These are phyloP conservation scores for Pseudomassariella vexata DNA, from an alignment of 2,329 filamentous ascomycete species.

Conservation along the genomic window DNA sequence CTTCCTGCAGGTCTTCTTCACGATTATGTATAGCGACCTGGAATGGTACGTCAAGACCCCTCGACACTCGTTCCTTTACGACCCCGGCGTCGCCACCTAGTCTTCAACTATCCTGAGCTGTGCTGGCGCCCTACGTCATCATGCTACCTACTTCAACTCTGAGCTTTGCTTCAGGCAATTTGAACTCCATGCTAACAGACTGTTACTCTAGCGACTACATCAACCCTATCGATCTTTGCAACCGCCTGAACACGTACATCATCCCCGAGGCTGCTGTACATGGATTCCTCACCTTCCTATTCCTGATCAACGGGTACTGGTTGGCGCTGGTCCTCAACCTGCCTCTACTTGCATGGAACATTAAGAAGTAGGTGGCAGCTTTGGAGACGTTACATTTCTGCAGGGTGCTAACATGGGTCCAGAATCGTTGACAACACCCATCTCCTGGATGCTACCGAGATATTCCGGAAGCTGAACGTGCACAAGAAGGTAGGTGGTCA, in stretches of 20 bases:
- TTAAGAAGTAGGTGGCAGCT: constrained; percentile 77
- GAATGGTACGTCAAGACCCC: constrained; percentile 83
- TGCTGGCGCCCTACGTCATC: no score
- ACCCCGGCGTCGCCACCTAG: constrained; percentile 1
- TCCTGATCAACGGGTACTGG: constrained; percentile 99
- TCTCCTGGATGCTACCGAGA: constrained; percentile 94
- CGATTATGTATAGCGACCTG: constrained; percentile 99
- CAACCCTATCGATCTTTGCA: constrained; percentile 99
- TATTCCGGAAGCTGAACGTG: constrained; percentile 97
- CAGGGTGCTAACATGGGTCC: constrained; percentile 12
- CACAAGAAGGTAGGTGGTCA: constrained; percentile 78
- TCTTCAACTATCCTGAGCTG: background rate
- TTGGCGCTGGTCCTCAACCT: constrained; percentile 85
- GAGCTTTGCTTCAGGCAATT: background rate
- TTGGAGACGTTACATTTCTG: background rate
- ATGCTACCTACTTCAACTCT: no score
- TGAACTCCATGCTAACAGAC: constrained; percentile 20
- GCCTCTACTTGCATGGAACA: constrained; percentile 86
- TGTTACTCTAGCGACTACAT: constrained; percentile 78
- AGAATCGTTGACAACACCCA: constrained; percentile 98
- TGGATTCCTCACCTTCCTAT: constrained; percentile 89
- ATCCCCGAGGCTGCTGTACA: constrained; percentile 97
- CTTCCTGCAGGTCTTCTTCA: constrained; percentile 99
- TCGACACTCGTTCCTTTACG: constrained; percentile 8
- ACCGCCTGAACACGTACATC: constrained; percentile 99